These are phyloP conservation scores for Pseudogymnoascus sp. DNA, from an alignment of 2,329 filamentous ascomycete genomes.

Conservation along the genomic window DNA sequence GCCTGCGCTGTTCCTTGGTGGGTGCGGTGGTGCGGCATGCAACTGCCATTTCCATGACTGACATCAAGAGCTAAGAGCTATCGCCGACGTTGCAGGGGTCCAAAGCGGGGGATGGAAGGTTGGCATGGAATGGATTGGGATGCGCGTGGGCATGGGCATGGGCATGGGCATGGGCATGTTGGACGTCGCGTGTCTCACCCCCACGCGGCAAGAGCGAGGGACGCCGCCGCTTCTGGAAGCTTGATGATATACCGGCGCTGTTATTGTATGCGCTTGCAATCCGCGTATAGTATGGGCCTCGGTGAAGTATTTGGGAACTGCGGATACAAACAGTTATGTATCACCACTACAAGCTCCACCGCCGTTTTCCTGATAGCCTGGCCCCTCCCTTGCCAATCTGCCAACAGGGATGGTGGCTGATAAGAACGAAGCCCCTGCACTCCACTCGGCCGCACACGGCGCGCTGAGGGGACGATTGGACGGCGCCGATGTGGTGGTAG, in stretches of 20 bases:
- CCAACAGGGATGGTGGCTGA: background rate
- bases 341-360: background rate
- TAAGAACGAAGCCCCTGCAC: background rate
- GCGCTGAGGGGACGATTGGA: background rate
- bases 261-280: background rate
- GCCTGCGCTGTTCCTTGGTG: background rate
- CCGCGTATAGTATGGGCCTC: background rate
- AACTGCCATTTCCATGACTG: background rate
- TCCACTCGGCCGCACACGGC: background rate
- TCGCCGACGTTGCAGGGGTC: background rate
- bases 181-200: slow-evolving; percentile 1
- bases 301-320: background rate
- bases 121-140: background rate
- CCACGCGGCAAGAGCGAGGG: background rate
- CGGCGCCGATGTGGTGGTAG: background rate
- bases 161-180: background rate
- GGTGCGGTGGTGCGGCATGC: background rate
- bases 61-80: slow-evolving; percentile 1
- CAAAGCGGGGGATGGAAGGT: background rate
- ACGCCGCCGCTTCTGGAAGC: slow-evolving; percentile 1
- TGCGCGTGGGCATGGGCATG: too few species aligned
- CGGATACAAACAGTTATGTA: background rate
- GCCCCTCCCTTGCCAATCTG: background rate
- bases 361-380: background rate
- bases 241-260: background rate